Conservation (phyloP, 1,284 basidiomycete species). For the Heliocybe sulcata region DNA sequence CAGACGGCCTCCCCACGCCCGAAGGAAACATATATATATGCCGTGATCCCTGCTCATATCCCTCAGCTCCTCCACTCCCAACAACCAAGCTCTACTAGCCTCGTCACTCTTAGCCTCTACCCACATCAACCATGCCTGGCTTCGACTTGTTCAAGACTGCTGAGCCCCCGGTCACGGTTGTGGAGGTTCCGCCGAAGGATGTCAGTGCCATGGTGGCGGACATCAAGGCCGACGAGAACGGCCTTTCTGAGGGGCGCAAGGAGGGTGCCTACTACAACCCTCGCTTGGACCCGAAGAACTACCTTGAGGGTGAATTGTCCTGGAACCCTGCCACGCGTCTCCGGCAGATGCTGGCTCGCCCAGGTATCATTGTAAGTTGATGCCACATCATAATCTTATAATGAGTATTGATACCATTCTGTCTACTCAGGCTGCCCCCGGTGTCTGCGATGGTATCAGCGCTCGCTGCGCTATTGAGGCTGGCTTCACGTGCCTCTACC, state of each 20-base stretch:
- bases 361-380: slow-evolving; percentile 62
- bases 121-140: slow-evolving; percentile 29
- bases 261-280: slow-evolving; percentile 40
- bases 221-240: background rate
- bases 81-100: background rate
- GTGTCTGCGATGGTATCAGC: slow-evolving; percentile 78
- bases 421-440: slow-evolving; percentile 52
- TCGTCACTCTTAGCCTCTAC: background rate
- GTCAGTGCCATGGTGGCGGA: slow-evolving; percentile 1
- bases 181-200: slow-evolving; percentile 2
- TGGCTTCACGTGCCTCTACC: slow-evolving; percentile 71
- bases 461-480: slow-evolving; percentile 73
- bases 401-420: background rate
- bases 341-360: slow-evolving; percentile 68
- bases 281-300: slow-evolving; percentile 62
- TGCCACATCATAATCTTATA: background rate
- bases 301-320: slow-evolving; percentile 60
- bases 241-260: background rate
- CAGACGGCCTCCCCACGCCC: too few relatives aligned
- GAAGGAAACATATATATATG: too few relatives aligned
- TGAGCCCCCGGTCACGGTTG: slow-evolving; percentile 13
- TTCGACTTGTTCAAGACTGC: slow-evolving; percentile 30
- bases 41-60: too few relatives aligned
- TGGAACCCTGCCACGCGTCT: slow-evolving; percentile 62
- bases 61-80: too few relatives aligned